Percentiles rank a stretch among this genome's conserved stretches.
Conservation (phyloP, 1,284 basidiomycete genomes). For the Puccinia polysora region DNA sequence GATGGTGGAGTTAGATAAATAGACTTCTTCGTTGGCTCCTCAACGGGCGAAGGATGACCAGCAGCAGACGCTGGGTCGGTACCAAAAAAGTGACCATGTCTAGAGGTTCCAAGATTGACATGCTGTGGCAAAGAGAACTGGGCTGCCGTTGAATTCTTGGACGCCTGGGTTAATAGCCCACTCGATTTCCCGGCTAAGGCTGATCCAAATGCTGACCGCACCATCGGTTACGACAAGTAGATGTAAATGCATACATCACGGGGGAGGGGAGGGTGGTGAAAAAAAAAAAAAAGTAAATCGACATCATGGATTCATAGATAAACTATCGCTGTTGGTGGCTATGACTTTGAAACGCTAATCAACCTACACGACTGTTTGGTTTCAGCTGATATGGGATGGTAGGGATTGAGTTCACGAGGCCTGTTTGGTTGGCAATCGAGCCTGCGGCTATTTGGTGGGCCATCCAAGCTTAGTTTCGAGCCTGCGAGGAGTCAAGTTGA, state of each 20-base stretch:
- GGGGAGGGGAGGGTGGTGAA: too few relatives aligned
- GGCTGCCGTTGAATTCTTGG: not conserved
- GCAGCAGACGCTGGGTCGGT: conserved; percentile 1
- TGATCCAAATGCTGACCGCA: too few relatives aligned
- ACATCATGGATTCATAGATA: not conserved
- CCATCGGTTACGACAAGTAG: too few relatives aligned
- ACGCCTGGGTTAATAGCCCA: not conserved
- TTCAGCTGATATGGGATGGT: conserved; percentile 5
- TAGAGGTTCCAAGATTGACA: not conserved
- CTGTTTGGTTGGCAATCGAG: conserved; percentile 6
- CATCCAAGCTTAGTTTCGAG: conserved; percentile 5
- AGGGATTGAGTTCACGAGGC: not conserved
- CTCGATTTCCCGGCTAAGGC: not conserved
- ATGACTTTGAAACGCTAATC: not conserved
- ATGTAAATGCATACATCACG: too few relatives aligned
- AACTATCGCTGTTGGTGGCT: not conserved
- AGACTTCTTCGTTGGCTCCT: not conserved
- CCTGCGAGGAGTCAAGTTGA: not conserved
- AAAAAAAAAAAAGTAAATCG: not conserved
- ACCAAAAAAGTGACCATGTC: not conserved
- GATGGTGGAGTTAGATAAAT: not conserved
- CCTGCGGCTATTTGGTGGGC: not conserved
- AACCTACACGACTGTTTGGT: conserved; percentile 21
- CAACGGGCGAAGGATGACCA: conserved; percentile 13
- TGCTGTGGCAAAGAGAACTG: not conserved